phyloP scores from a whole-genome alignment of 2,329 filamentous ascomycete genomes.

The Geosmithia putterillii region DNA sequence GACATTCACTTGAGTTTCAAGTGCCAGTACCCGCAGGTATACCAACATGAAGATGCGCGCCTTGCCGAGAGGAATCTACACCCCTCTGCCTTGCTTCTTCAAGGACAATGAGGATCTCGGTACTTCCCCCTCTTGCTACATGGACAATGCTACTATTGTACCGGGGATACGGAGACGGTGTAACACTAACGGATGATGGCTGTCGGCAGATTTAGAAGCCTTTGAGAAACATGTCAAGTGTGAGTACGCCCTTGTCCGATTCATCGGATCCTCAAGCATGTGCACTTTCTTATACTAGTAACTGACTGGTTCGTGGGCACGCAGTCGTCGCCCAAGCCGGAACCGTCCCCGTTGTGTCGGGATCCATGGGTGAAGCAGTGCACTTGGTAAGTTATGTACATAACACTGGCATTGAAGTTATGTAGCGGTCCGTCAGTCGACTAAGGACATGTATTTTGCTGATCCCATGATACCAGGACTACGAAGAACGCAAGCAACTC shows the following conservation, averaged over 20 bases:
- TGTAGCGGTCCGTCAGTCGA: no score
- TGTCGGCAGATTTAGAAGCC: neutral
- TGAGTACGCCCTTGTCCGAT: neutral
- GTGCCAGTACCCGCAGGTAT: no score
- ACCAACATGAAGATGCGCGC: slow-evolving; percentile 1
- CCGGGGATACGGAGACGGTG: neutral
- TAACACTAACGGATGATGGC: neutral
- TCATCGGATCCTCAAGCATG: neutral
- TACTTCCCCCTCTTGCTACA: neutral
- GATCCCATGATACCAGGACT: neutral
- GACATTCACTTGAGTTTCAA: no score
- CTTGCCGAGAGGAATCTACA: neutral
- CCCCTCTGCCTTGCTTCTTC: slow-evolving; percentile 1
- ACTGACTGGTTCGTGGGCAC: no score
- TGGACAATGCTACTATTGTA: neutral
- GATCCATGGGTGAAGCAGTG: neutral
- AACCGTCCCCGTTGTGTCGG: neutral
- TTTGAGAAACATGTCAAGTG: neutral
- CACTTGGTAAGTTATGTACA: neutral
- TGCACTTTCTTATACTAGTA: neutral
- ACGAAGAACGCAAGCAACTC: neutral
- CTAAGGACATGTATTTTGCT: neutral
- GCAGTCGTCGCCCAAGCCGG: neutral
- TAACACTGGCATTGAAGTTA: neutral
- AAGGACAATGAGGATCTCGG: neutral